phyloP scores from a whole-genome alignment of 2,329 filamentous ascomycete genomes.

The Ceratocystis variospora region DNA sequence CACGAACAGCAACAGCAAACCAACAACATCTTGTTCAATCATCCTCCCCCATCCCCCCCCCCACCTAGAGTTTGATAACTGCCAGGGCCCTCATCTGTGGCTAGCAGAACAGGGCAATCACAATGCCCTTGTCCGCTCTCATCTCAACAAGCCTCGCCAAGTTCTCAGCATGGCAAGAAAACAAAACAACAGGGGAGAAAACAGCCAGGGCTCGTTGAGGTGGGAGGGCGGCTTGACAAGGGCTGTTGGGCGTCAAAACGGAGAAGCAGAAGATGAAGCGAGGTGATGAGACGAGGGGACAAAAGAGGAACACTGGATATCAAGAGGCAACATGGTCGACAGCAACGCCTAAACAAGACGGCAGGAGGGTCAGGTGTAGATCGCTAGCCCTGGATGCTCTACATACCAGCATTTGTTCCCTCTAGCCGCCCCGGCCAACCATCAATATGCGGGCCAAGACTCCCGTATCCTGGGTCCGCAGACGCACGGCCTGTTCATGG shows the following conservation, averaged over 20 bases:
- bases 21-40: not conserved
- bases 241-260: not conserved
- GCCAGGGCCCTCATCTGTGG: not conserved
- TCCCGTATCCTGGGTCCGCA: not conserved
- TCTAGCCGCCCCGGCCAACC: not conserved
- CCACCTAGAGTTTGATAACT: not conserved
- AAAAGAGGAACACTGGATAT: not conserved
- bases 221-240: not conserved
- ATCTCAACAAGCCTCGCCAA: constrained; percentile 3
- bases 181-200: not conserved
- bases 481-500: not conserved
- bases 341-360: not conserved
- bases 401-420: not conserved
- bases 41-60: not conserved
- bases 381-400: not conserved
- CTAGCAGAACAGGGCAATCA: not conserved
- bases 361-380: not conserved
- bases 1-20: not conserved
- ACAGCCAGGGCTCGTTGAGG: not conserved
- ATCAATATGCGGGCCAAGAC: not conserved
- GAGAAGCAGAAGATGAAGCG: too few species aligned
- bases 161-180: not conserved
- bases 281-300: not conserved
- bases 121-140: constrained; percentile 3
- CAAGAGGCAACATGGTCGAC: not conserved